Base-by-base conservation (phyloP, 805 yeast genomes). In the Brettanomyces bruxellensis region DNA sequence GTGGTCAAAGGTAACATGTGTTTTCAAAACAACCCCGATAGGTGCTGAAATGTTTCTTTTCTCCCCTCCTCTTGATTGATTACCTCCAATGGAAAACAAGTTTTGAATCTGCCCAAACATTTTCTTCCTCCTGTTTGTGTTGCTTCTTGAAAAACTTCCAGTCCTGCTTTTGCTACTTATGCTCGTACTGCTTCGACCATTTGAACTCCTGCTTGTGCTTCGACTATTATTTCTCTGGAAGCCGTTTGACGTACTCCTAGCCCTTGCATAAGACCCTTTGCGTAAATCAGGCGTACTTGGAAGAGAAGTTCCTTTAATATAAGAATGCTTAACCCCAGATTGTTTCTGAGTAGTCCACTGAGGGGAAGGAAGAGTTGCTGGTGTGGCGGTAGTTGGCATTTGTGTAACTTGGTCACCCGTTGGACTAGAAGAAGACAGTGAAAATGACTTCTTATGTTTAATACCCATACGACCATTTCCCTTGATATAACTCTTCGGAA, bases 1-100 rank as follows among this genome's bases (percentile, higher is more conserved):
- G 4, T 81, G 73, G 62, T 91, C 96, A 43, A 86, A 82, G 24
- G 95, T 96, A 8, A 93, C 98, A 58, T 93, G 98, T 14, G 93
- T 88, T 34, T 88, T 83, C 59, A 90, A 96, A 58, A 86, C 82
- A 14, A 93, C 84, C 57, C 87, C 88, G 62, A 83, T 88, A 0
- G 99, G 99, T 0, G 88, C 82, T n/a, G 95, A 86, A 44, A 91
- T 93, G 53, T 79, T 79, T 37, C 73, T 55, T 6, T 55, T 49
- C 23, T 46, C 51, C 12, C 59, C 47, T 40, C 47, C 25, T 43
- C 52, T 41, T 25, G 55, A 35, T 8, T 55, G 44, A 23, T 22
- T 14, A 9, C 22, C n/a, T 22, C 32, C 32, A 18, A 34, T n/a
- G 13, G 38, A 32, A 32, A 42, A 42, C 22, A 42, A 42, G 25